Evolutionary conservation across 2,329 filamentous ascomycete genomes (phyloP), one percentile per base, ranked within the genome.

Genomic region (Fusarium guadeloupense): DNA sequence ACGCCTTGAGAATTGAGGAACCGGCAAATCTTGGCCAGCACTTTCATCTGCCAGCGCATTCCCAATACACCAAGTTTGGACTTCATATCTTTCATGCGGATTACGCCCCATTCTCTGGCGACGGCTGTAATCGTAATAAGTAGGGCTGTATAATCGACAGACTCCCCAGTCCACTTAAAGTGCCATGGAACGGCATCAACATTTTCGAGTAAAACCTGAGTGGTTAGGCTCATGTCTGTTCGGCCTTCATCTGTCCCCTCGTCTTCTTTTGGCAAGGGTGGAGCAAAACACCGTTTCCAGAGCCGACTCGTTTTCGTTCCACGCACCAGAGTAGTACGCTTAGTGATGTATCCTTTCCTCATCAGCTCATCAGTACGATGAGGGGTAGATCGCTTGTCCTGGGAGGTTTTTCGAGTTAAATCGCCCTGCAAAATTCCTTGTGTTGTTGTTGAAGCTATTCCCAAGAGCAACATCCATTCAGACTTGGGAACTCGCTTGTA

Each of bases 331-430:
- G 84, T 82, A 5, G 84, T 83, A 34, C 85, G 80, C 71, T 89
- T 89, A 44, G 81, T 81, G 41, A 87, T 83, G 60, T 88, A 88
- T 14, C 85, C 85, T 67, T 88, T 87, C 59, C 79, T 78, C 5
- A 83, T 80, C 2, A 89, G 76, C 4, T 80, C 79, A 60, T 87
- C 84, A 0, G 86, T 89, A 28, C 86, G 78, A 53, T 83, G 85
- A 4, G 86, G 85, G 2, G 88, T 80, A 2, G 85, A 88, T 44
- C 85, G 81, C 68, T 88, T 88, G 71, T 88, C 86, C 69, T 88
- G 86, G 19, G 81, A 79, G 12, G 84, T 84, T 1, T 86, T 74
- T 17, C 81, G 80, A 14, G 83, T 82, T 20, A 88, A 76, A 54
- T 88, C 85, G 34, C 83, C 83, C 71, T 89, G 86, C 13, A 87